Percentiles rank a stretch among this genome's conserved stretches.
Conservation (phyloP, 352 stramenopile species). For the Phytopythium cucurbitacearum region DNA sequence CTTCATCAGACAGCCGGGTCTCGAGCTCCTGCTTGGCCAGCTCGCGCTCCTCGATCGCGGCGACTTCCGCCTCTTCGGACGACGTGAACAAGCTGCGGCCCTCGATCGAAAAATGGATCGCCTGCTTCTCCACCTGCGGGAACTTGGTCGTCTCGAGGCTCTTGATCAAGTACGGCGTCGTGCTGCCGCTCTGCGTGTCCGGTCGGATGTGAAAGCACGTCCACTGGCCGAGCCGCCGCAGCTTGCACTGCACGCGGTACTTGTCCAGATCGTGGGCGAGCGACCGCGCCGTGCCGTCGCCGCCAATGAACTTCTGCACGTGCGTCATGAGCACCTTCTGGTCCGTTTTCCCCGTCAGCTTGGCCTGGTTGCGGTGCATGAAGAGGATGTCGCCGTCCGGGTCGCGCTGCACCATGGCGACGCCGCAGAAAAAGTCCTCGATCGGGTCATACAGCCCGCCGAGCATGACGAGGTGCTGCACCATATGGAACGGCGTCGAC, state of each 20-base stretch:
- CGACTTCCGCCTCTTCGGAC: slow-evolving; percentile 54
- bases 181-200: slow-evolving; percentile 23
- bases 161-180: slow-evolving; percentile 47
- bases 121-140: slow-evolving; percentile 53
- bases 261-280: slow-evolving; percentile 56
- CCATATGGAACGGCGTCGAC: slow-evolving; percentile 58
- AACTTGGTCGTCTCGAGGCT: slow-evolving; percentile 60
- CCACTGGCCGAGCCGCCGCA: slow-evolving; percentile 48
- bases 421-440: slow-evolving; percentile 64
- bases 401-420: slow-evolving; percentile 81
- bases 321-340: slow-evolving; percentile 63
- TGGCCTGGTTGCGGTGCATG: slow-evolving; percentile 76
- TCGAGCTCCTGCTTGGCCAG: slow-evolving; percentile 20
- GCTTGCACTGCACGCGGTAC: slow-evolving; percentile 67
- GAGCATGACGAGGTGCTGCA: slow-evolving; percentile 52
- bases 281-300: slow-evolving; percentile 49
- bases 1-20: slow-evolving; percentile 1
- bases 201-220: slow-evolving; percentile 65
- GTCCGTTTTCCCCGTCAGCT: slow-evolving; percentile 59
- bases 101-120: slow-evolving; percentile 78
- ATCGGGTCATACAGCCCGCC: slow-evolving; percentile 44
- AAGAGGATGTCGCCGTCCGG: slow-evolving; percentile 70
- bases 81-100: slow-evolving; percentile 47
- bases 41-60: slow-evolving; percentile 39
- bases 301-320: slow-evolving; percentile 72